These are phyloP conservation scores for Flaveria ramosissima DNA, from an alignment of 129 eudicot genomes.

Conservation along the genomic window DNA sequence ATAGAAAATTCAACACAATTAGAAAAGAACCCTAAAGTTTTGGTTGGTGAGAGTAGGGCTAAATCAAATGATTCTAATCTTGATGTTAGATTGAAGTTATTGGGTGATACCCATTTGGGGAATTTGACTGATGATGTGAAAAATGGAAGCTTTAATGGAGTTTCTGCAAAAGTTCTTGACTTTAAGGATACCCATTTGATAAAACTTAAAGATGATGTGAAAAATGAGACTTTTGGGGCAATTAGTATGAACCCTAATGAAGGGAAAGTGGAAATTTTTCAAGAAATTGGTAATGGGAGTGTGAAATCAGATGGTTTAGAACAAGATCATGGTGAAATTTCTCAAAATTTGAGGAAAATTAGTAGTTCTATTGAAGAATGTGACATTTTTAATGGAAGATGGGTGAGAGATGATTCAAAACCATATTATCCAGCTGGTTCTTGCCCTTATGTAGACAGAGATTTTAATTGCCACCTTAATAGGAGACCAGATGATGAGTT, in stretches of 20 bases:
- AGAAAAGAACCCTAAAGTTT: slow-evolving; percentile 30
- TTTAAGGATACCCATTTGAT: slow-evolving; percentile 49
- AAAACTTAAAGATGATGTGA: slow-evolving; percentile 28
- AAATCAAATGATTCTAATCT: slow-evolving; percentile 35
- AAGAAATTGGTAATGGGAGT: slow-evolving; percentile 22
- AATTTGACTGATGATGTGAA: slow-evolving; percentile 27
- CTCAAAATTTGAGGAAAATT: slow-evolving; percentile 25
- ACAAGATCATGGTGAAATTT: slow-evolving; percentile 10
- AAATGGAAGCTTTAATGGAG: slow-evolving; percentile 32
- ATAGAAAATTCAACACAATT: slow-evolving; percentile 36
- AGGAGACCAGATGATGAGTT: slow-evolving; percentile 67
- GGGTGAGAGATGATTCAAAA: slow-evolving; percentile 77
- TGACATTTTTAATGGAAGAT: slow-evolving; percentile 81
- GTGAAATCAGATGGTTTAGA: slow-evolving; percentile 30
- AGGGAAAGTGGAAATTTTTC: slow-evolving; percentile 25
- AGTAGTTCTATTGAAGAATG: slow-evolving; percentile 40
- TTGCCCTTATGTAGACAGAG: slow-evolving; percentile 77
- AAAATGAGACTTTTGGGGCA: slow-evolving; percentile 41
- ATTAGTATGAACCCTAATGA: slow-evolving; percentile 24
- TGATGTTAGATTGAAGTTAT: slow-evolving; percentile 25
- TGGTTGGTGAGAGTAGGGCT: slow-evolving; percentile 24
- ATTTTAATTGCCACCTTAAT: slow-evolving; percentile 77
- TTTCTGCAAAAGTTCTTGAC: slow-evolving; percentile 23
- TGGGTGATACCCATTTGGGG: slow-evolving; percentile 28
- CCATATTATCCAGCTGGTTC: slow-evolving; percentile 90